Evolutionary conservation across 805 yeast species (phyloP), one percentile per base, ranked within the genome.

Genomic region (Wickerhamiella spandovensis): DNA sequence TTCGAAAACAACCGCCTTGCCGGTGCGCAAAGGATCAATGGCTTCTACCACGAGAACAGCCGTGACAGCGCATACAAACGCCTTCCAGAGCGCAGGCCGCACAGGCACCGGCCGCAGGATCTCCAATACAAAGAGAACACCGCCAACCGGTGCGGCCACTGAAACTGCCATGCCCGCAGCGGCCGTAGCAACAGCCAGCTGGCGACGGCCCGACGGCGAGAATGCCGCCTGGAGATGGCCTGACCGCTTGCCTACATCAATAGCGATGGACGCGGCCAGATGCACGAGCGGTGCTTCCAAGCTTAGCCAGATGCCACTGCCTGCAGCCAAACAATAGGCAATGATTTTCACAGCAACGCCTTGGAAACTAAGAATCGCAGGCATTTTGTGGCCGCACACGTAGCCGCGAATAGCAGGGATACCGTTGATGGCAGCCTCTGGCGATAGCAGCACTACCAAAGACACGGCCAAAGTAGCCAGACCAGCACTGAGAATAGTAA

Each of bases 221-320:
- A 7, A 23, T 17, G 12, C 21, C 25, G 17, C 43, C 38, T 9
- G 39, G 10, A 8, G 48, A 12, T n/a, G 20, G 7, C 20, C 20
- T 20, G 39, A 35, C 5, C 42, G 20, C 12, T 44, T 56, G 78
- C 49, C 44, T 13, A 55, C 13, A 5, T 49, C 35, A 5, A 44
- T 43, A 5, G 51, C 41, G 3, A 49, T 15, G 32, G 48, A 52
- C 17, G 57, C 56, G n/a, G 90, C 74, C 3, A 86, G 76, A 63
- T 87, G 95, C 23, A 84, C 89, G 49, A 87, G 63, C 0, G 95
- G 95, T 1, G 95, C 95, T 58, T 86, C 95, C 59, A 79, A 80
- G 6, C 95, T 95, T 6, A 83, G 72, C 85, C 90, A 83, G 2
- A 86, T 59, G 0, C 95, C 95, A 1, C 85, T 76, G 21, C 88